Evolutionary conservation across 2,329 filamentous ascomycete genomes (phyloP).

Genomic region (Fusarium sambucinum): DNA sequence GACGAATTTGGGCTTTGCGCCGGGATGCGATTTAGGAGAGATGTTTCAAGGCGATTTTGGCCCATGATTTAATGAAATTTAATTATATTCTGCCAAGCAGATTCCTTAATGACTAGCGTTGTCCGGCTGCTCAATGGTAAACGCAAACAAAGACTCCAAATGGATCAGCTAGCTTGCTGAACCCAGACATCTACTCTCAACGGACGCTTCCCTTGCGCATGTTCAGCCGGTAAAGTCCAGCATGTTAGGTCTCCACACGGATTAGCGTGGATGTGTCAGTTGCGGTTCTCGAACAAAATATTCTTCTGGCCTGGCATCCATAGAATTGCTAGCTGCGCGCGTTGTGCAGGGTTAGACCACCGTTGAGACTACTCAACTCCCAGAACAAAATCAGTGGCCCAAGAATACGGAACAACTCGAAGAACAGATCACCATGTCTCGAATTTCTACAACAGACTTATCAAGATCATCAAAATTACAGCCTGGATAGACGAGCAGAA

Average conservation of each 20-base stretch:
- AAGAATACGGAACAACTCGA: background rate
- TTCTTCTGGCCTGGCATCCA: background rate
- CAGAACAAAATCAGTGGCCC: too few species aligned
- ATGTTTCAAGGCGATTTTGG: constrained; percentile 59
- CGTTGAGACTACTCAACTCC: background rate
- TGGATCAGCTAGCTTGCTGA: background rate
- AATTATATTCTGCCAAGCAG: background rate
- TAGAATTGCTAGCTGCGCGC: too few species aligned
- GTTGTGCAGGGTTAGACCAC: background rate
- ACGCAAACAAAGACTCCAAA: background rate
- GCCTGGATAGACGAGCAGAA: background rate
- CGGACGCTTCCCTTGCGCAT: background rate
- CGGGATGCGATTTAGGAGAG: constrained; percentile 69
- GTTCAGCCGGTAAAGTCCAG: background rate
- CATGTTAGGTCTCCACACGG: background rate
- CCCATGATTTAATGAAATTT: constrained; percentile 41
- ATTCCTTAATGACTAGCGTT: background rate
- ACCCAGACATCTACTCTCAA: background rate
- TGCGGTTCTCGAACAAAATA: background rate
- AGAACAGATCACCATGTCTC: background rate
- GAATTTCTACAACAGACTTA: background rate
- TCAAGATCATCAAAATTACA: background rate
- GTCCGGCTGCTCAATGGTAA: background rate
- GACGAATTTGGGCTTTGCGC: constrained; percentile 74
- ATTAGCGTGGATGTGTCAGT: background rate